phyloP scores from a whole-genome alignment of 2,329 filamentous ascomycete genomes.

The Neofusicoccum cordaticola region DNA sequence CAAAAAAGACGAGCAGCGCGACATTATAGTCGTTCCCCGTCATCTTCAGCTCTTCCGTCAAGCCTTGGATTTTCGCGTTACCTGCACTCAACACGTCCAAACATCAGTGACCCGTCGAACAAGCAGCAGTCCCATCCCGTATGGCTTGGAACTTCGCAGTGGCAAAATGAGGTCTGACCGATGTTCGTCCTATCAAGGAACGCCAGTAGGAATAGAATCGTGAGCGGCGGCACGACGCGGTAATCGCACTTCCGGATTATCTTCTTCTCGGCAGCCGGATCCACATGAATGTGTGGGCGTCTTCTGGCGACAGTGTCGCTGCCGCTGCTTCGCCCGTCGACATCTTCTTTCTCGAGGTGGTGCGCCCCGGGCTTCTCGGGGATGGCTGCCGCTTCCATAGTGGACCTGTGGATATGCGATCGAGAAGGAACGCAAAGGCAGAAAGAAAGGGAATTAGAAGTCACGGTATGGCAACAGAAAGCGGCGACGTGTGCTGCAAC shows the following conservation, averaged over 20 bases:
- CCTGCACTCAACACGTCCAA: background rate
- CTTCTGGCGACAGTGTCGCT: background rate
- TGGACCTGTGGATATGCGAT: background rate
- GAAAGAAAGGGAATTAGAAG: background rate
- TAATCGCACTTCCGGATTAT: constrained; percentile 50
- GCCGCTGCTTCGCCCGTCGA: background rate
- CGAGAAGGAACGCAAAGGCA: too few relatives aligned
- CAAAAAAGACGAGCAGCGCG: constrained; percentile 62
- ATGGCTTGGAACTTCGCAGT: background rate
- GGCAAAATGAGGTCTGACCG: constrained; percentile 29
- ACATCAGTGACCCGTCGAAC: constrained; percentile 15
- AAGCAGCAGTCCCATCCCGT: background rate
- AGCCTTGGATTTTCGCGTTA: constrained; percentile 44
- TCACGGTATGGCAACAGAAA: background rate
- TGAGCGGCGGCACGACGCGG: constrained; percentile 47
- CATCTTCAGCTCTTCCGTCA: constrained; percentile 25
- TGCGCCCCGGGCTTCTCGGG: constrained; percentile 1
- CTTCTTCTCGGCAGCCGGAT: constrained; percentile 43
- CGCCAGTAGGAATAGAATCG: constrained; percentile 27
- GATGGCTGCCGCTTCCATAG: background rate
- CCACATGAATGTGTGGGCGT: constrained; percentile 23
- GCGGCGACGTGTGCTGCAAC: background rate
- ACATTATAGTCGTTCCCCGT: constrained; percentile 60
- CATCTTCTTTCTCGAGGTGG: background rate
- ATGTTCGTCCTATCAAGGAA: constrained; percentile 27